A percentile compares a stretch with the other conserved stretches of the same genome.
Evolutionary conservation across 768 basidiomycete genomes (phyloP).

Genomic region (Crassisporium funariophilum): DNA sequence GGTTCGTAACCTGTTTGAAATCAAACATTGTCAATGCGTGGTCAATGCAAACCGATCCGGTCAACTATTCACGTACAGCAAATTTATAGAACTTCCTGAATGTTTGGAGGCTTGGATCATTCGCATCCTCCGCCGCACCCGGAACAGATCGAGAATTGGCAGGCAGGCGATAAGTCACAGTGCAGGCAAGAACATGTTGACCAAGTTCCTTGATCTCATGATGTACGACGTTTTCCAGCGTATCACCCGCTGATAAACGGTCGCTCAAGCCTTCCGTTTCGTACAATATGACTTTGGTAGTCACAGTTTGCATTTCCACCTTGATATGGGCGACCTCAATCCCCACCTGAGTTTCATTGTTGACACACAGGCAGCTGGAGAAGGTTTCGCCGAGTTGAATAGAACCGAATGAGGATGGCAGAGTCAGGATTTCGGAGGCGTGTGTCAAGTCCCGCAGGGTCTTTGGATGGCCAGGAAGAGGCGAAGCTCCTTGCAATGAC

Average conservation of each 20-base stretch:
- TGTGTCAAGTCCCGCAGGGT: constrained; percentile 82
- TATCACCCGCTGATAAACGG: constrained; percentile 55
- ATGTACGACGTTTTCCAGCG: constrained; percentile 66
- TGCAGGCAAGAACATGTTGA: constrained; percentile 85
- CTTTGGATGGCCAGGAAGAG: constrained; percentile 77
- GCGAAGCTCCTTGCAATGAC: constrained; percentile 72
- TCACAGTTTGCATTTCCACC: constrained; percentile 86
- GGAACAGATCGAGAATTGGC: constrained; percentile 53
- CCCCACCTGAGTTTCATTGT: constrained; percentile 70
- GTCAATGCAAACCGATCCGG: neutral
- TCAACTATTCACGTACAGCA: constrained; percentile 52
- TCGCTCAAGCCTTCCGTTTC: constrained; percentile 62
- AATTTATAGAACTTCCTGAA: constrained; percentile 94
- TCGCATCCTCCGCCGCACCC: constrained; percentile 48
- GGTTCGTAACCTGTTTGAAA: constrained; percentile 78
- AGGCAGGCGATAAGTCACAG: constrained; percentile 79
- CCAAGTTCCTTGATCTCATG: constrained; percentile 96
- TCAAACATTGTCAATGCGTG: neutral
- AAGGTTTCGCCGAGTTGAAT: constrained; percentile 93
- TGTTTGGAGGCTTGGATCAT: constrained; percentile 61
- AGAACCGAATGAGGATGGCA: constrained; percentile 82
- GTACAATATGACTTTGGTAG: constrained; percentile 59
- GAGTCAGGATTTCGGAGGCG: constrained; percentile 74
- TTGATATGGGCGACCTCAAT: constrained; percentile 66
- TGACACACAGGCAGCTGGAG: constrained; percentile 77